These are phyloP conservation scores for Wallacemonas sp. DNA, from an alignment of 208 protist species.

Conservation along the genomic window DNA sequence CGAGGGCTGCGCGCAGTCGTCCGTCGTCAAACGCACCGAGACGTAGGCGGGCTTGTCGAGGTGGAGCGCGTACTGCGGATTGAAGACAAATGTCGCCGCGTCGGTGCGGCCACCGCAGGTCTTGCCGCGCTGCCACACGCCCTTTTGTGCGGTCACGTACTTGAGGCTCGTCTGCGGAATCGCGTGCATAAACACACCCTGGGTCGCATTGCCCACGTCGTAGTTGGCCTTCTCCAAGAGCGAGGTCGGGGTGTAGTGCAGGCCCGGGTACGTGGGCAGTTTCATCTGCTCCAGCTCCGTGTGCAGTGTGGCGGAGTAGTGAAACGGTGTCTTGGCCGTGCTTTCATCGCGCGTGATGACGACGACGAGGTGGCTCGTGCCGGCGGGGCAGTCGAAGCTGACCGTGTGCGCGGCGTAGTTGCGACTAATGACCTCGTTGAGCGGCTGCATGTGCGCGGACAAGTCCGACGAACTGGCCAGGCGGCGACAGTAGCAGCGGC, in stretches of 20 bases:
- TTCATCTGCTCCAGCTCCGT: slow-evolving; percentile 73
- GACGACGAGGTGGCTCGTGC: slow-evolving; percentile 65
- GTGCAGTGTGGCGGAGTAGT: slow-evolving; percentile 84
- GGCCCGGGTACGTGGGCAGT: slow-evolving; percentile 15
- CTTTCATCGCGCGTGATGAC: slow-evolving; percentile 57
- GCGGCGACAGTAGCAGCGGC: slow-evolving; percentile 74
- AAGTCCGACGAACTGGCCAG: slow-evolving; percentile 67
- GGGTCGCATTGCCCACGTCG: slow-evolving; percentile 23
- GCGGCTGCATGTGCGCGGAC: slow-evolving; percentile 37
- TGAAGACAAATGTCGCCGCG: slow-evolving; percentile 69
- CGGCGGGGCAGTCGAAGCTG: slow-evolving; percentile 84
- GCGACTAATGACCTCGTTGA: slow-evolving; percentile 66
- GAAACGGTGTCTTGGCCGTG: slow-evolving; percentile 49
- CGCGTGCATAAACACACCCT: slow-evolving; percentile 81
- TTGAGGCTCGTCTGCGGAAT: slow-evolving; percentile 59
- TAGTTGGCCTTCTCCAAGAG: slow-evolving; percentile 32
- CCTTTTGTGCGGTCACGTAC: slow-evolving; percentile 38
- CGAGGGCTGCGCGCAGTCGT: slow-evolving; percentile 35
- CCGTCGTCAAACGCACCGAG: slow-evolving; percentile 53
- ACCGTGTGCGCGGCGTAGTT: slow-evolving; percentile 62
- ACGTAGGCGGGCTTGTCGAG: slow-evolving; percentile 58
- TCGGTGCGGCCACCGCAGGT: slow-evolving; percentile 70
- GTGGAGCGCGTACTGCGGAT: slow-evolving; percentile 71
- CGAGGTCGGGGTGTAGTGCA: slow-evolving; percentile 20
- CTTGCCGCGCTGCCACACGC: slow-evolving; percentile 70